A percentile compares a stretch with the other conserved stretches of the same genome.
Conservation (phyloP, 495 filamentous ascomycete genomes). For the Penicillium antarcticum region DNA sequence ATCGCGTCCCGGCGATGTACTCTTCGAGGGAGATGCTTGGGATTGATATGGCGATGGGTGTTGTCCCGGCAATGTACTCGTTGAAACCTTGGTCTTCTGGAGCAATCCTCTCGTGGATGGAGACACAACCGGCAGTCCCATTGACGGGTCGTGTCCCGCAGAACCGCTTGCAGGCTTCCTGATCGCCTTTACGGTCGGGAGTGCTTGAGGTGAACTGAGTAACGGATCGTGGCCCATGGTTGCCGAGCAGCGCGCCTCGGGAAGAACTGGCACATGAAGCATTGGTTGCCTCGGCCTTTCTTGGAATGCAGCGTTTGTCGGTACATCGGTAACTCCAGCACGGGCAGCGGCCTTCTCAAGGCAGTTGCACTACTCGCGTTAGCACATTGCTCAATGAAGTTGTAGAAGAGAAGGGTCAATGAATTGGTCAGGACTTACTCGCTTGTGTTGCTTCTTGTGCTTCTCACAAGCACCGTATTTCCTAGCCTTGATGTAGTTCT, state of each 20-base stretch:
- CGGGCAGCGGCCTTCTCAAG: constrained; percentile 36
- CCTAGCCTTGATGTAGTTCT: constrained; percentile 47
- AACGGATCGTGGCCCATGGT: constrained; percentile 12
- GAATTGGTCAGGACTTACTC: constrained; percentile 25
- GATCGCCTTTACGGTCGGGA: constrained; percentile 2
- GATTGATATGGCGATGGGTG: too few species aligned
- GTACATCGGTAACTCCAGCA: constrained; percentile 15
- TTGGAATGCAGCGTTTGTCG: constrained; percentile 10
- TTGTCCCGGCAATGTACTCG: neutral
- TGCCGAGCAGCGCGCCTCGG: constrained; percentile 5
- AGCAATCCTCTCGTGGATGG: neutral
- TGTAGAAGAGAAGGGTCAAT: neutral
- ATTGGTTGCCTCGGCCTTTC: constrained; percentile 6
- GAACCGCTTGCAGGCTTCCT: constrained; percentile 6
- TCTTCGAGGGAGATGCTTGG: neutral
- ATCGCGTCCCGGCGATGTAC: neutral
- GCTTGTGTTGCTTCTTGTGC: constrained; percentile 47
- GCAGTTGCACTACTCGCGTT: constrained; percentile 41
- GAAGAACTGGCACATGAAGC: constrained; percentile 3
- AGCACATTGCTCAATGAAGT: constrained; percentile 10
- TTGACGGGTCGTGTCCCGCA: constrained; percentile 7
- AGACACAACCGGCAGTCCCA: neutral
- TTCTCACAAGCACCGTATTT: constrained; percentile 47
- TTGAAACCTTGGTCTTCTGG: neutral
- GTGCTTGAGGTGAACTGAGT: neutral